Evolutionary conservation across 345 rosid genomes (phyloP).

Genomic region (Syzygium oleosum): DNA sequence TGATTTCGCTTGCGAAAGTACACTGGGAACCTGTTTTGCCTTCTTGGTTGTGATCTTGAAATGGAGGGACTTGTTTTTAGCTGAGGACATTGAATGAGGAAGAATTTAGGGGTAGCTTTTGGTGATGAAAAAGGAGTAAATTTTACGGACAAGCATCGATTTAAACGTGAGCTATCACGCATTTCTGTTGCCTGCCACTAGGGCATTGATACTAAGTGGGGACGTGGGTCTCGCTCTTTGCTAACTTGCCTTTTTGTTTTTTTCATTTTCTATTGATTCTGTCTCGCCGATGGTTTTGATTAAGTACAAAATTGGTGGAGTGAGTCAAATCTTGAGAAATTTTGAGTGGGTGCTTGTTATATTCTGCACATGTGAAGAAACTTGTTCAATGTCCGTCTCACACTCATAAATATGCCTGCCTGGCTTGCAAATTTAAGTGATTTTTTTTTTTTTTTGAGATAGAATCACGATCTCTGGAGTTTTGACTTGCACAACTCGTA

Average conservation of each 20-base stretch:
- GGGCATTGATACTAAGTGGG: neutral
- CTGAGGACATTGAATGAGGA: neutral
- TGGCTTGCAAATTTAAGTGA: slow-evolving; percentile 26
- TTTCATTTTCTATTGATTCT: neutral
- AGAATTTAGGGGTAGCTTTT: neutral
- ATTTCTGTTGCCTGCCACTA: neutral
- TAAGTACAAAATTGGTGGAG: neutral
- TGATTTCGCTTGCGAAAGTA: neutral
- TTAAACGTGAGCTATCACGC: neutral
- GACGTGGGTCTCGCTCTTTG: neutral
- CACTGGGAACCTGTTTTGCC: neutral
- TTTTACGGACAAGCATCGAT: neutral
- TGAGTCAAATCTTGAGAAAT: neutral
- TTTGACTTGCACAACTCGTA: neutral
- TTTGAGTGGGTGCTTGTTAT: neutral
- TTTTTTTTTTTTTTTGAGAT: neutral
- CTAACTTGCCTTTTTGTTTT: neutral
- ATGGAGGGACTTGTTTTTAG: neutral
- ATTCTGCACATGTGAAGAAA: neutral
- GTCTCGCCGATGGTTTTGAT: neutral
- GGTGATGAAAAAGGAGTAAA: neutral
- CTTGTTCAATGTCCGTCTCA: neutral
- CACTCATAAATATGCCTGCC: slow-evolving; percentile 42
- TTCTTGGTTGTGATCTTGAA: neutral
- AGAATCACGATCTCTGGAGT: neutral